A percentile compares a stretch with the other conserved stretches of the same genome.
Conservation (phyloP, 2,329 filamentous ascomycete genomes). For the Fonsecaea pedrosoi region DNA sequence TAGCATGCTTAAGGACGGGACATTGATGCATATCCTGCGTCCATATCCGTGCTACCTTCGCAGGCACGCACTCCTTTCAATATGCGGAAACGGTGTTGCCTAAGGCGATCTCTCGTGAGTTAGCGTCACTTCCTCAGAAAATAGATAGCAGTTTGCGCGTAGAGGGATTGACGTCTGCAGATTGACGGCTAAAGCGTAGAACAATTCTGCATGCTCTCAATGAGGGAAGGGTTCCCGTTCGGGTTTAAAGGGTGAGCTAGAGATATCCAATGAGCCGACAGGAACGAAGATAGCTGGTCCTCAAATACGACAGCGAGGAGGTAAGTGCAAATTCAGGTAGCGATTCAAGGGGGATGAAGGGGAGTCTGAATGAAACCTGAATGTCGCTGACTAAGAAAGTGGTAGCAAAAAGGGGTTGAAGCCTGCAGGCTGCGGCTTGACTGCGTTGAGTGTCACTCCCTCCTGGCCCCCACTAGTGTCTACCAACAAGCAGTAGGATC, state of each 20-base stretch:
- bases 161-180: background rate
- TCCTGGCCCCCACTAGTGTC: no score
- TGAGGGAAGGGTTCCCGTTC: background rate
- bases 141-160: background rate
- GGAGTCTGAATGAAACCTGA: background rate
- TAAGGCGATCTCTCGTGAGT: background rate
- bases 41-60: background rate
- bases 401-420: background rate
- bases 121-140: background rate
- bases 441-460: no score
- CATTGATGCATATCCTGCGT: background rate
- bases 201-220: background rate
- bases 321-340: background rate
- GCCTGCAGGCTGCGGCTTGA: background rate
- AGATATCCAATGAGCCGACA: background rate
- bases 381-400: constrained; percentile 2
- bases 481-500: no score
- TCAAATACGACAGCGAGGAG: background rate
- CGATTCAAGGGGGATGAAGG: background rate
- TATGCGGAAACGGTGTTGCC: background rate
- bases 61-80: background rate
- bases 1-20: background rate
- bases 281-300: background rate
- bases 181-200: background rate
- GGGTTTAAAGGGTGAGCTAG: background rate